phyloP scores from a whole-genome alignment of 257 asterid genomes.

The Rauvolfia tetraphylla region DNA sequence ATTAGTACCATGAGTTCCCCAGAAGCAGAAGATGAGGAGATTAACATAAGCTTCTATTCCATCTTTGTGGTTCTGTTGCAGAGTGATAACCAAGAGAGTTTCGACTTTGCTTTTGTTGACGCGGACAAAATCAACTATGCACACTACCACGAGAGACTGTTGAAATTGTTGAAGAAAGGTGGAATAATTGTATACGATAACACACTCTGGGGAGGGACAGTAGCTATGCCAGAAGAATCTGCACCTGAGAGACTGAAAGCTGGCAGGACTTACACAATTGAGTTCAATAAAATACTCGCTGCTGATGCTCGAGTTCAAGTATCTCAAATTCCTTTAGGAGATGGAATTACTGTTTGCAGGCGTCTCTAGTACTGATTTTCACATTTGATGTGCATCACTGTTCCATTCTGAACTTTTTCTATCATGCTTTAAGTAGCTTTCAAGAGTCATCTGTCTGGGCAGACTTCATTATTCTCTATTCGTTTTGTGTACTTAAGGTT shows the following conservation, averaged over 20 bases:
- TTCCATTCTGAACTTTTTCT: not conserved
- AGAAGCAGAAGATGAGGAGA: not conserved
- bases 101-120: conserved; percentile 38
- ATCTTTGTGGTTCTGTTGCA: conserved; percentile 10
- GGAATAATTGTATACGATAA: conserved; percentile 35
- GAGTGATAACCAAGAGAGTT: conserved; percentile 28
- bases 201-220: conserved; percentile 38
- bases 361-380: conserved; percentile 13
- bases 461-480: no score
- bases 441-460: no score
- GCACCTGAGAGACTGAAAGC: conserved; percentile 6
- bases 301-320: conserved; percentile 41
- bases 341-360: conserved; percentile 49
- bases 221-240: conserved; percentile 36
- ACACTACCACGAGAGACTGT: conserved; percentile 35
- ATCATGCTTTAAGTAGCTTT: not conserved
- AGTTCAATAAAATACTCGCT: conserved; percentile 42
- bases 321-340: conserved; percentile 50
- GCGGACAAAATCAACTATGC: conserved; percentile 36
- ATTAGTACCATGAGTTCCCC: not conserved
- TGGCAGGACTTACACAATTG: conserved; percentile 10
- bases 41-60: no score
- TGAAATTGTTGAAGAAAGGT: conserved; percentile 32
- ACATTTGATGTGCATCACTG: not conserved
- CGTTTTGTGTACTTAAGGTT: no score